Base-by-base conservation (phyloP, 768 basidiomycete species). In the Dendrothele bispora region DNA sequence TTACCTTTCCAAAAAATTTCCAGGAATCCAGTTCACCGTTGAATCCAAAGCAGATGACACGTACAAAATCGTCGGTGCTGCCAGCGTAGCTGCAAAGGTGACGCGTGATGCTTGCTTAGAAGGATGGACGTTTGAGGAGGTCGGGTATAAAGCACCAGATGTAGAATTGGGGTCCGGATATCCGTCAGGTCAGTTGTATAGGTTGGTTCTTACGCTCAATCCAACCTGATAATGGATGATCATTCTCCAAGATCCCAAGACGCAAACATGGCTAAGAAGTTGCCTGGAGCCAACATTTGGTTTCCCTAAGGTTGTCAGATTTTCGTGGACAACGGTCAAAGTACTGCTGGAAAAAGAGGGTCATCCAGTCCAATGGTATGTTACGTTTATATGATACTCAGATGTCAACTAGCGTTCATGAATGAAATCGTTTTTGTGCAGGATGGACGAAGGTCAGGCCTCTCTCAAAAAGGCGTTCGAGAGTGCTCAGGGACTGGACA, bases 31-130 rank as follows among this genome's bases (percentile, higher is more conserved):
- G 32, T 95, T 99, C 62, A 94, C 91, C 0, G 97, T 99, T 20
- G 79, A 84, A 8, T 81, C 83, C 22, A 98, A 99, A 66, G 97
- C 97, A 14, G 97, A 99, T 61, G 84, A 86, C n/a, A 84, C 90
- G 52, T 99, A 82, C 77, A 97, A 94, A 60, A 95, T 99, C 50
- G 97, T 99, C 50, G 88, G 92, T 18, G 97, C 97, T 5, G 97
- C 95, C 2, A 93, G 91, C 62, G 91, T 98, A n/a, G 93, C 93
- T 2, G 97, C 97, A 2, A 99, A 99, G 68, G 94, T 95, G 22
- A 98, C 95, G 1, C 76, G 95, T 47, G 95, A 98, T 59, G 83
- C 86, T 6, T 93, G 92, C 65, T 74, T 98, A 17, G 86, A 95
- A 51, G 76, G 77, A 3, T 98, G 95, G 95, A 60, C 74, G 8